phyloP scores from a whole-genome alignment of 352 stramenopile species.

The Pythium angustatum region DNA sequence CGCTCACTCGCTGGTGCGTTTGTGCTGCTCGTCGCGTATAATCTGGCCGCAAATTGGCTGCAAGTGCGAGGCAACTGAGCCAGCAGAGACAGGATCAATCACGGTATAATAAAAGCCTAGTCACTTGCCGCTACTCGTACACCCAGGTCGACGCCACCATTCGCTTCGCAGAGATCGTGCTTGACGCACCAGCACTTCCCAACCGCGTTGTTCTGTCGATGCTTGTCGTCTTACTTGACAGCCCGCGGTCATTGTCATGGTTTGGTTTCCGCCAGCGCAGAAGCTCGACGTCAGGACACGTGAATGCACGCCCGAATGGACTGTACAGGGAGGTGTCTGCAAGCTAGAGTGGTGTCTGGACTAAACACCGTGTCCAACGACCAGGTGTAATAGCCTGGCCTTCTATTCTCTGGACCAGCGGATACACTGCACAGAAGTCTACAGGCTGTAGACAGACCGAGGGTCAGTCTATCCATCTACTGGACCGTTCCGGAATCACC shows the following conservation, averaged over 20 bases:
- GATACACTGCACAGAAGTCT: too few relatives aligned
- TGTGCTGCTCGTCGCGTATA: conserved; percentile 8
- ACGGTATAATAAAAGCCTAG: too few relatives aligned
- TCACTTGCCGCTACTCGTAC: too few relatives aligned
- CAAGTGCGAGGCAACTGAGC: conserved; percentile 3
- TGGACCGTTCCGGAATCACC: too few relatives aligned
- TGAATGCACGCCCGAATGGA: too few relatives aligned
- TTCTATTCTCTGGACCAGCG: too few relatives aligned
- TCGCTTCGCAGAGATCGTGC: conserved; percentile 4
- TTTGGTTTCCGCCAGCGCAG: conserved; percentile 24
- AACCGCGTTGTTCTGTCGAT: conserved; percentile 6
- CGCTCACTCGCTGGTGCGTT: conserved; percentile 4
- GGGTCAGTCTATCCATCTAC: too few relatives aligned
- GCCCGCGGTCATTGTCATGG: conserved; percentile 9
- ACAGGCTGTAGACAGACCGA: too few relatives aligned
- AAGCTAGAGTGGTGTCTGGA: too few relatives aligned
- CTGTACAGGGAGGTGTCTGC: too few relatives aligned
- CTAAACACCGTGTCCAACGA: too few relatives aligned
- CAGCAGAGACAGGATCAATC: neutral
- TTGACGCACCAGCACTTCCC: conserved; percentile 7
- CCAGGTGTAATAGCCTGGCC: too few relatives aligned
- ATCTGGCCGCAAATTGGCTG: conserved; percentile 12
- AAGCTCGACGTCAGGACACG: conserved; percentile 36
- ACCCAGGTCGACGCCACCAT: conserved; percentile 15
- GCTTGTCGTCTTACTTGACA: conserved; percentile 15